Evolutionary conservation across 2,329 filamentous ascomycete genomes (phyloP), one percentile per base, ranked within the genome.

Genomic region (Emergomyces orientalis): DNA sequence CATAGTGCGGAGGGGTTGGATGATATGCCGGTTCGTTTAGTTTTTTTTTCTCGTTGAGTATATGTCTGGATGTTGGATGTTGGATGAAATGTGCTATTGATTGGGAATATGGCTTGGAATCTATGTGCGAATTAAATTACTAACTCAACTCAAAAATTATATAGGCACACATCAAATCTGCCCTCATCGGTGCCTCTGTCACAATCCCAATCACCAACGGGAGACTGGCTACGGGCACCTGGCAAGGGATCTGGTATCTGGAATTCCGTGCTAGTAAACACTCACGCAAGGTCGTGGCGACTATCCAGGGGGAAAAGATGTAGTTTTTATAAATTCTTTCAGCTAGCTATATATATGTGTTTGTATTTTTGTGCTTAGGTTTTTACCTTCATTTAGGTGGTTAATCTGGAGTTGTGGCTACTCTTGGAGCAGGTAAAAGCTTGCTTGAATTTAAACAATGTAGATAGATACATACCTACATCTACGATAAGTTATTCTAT

Each of bases 141-240:
- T 56, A 56, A 56, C 52, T 22, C 7, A 2, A 13, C 2, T 34
- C 0, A 22, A 19, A 27, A 51, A 25, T 8, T 45, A 51, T 61
- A 27, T 68, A 90, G 85, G 92, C 91, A 64, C 94, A 99, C 76
- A 88, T 99, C 75, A 99, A 99, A 78, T 91, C 88, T 63, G 89
- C 91, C 0, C 79, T 99, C 59, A 82, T 97, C 37, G 94, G 94
- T 17, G 90, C 92, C 3, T 96, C 89, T 69, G 86, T 97, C 2
- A 93, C 87, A 6, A 88, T 99, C 63, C 94, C 94, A 1, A 97
- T 99, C 74, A 88, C 84, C 64, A 86, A 97, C 71, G 94, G 94
- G 47, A 86, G 84, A 69, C 75, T 97, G 73, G 87, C 79, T 11
- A 84, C 81, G 19, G 85, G 85, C 1, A 87, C 85, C 19, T 81